Base-by-base conservation (phyloP, 2,329 filamentous ascomycete genomes). In the Sphaerostilbella broomeana region DNA sequence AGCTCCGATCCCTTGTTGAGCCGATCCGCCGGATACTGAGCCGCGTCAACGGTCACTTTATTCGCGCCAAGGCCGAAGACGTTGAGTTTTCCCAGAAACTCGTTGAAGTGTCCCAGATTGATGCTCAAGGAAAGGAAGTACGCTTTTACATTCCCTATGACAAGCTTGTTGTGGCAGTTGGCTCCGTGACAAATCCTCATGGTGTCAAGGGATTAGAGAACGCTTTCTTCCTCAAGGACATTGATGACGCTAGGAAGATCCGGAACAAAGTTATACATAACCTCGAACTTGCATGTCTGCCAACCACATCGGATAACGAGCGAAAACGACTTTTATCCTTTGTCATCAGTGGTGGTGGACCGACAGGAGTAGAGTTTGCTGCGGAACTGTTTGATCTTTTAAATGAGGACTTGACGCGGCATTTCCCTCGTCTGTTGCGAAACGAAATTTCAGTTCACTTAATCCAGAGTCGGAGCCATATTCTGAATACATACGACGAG, bases 401-500 rank as follows among this genome's bases (percentile, higher is more conserved):
- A 12, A 98, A 98, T 56, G 94, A 98, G 60, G 92, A 98, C 58
- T 64, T 98, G 29, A 81, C 81, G 29, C 71, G 74, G 37, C 79
- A 84, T 52, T 98, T 95, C 61, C 92, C 92, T 3, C 81, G 81
- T 47, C 78, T 98, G 20, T 65, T 98, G n/a, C 80, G 92, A 46
- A 97, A 97, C 58, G 88, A 98, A 60, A 94, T 98, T 34, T 97
- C 92, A 0, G 90, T 98, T 1, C 94, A 98, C 57, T 73, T 98
- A 32, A 95, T 98, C 46, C 92, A 98, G 58, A 94, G 87, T 54
- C 79, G 92, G 43, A 81, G 84, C 27, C 92, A 98, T 53, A 98
- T 98, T 47, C 72, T 98, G 20, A 98, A 98, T 67, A 98, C 92
- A 0, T 98, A 98, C 58, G 92, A 98, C 49, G 92, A 98, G 64